phyloP scores from a whole-genome alignment of 2,329 filamentous ascomycete genomes.

The Nannizziopsis arthrosporioides region DNA sequence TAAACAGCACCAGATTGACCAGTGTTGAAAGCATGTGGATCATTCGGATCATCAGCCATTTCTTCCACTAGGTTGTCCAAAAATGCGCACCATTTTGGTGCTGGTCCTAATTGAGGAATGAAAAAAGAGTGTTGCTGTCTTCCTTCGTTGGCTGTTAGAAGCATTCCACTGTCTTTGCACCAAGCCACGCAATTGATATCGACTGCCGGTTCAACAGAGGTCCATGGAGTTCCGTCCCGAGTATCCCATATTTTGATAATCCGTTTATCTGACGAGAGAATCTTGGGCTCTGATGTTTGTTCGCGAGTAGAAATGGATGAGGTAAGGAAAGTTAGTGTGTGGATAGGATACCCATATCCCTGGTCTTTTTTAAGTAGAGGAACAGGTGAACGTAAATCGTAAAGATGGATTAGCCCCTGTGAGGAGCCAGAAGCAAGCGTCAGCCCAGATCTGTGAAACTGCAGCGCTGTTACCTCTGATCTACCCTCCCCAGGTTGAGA shows the following conservation, averaged over 20 bases:
- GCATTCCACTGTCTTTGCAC: slow-evolving; percentile 86
- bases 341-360: slow-evolving; percentile 85
- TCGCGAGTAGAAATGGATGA: slow-evolving; percentile 59
- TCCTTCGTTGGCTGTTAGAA: slow-evolving; percentile 93
- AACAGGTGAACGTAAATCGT: slow-evolving; percentile 77
- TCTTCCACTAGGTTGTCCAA: slow-evolving; percentile 96
- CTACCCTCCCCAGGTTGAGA: slow-evolving; percentile 30
- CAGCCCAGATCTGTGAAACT: slow-evolving; percentile 74
- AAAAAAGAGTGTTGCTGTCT: slow-evolving; percentile 92
- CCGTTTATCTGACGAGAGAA: slow-evolving; percentile 82
- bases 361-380: slow-evolving; percentile 87
- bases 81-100: slow-evolving; percentile 92
- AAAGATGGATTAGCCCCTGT: slow-evolving; percentile 75
- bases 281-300: slow-evolving; percentile 56
- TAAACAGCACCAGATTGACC: slow-evolving; percentile 61
- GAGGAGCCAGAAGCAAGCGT: slow-evolving; percentile 81
- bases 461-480: slow-evolving; percentile 68
- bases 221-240: slow-evolving; percentile 74
- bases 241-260: slow-evolving; percentile 97
- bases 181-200: slow-evolving; percentile 92
- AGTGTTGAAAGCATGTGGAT: slow-evolving; percentile 44
- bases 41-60: slow-evolving; percentile 73
- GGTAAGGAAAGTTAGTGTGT: slow-evolving; percentile 60
- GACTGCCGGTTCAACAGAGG: slow-evolving; percentile 84
- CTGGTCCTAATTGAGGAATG: slow-evolving; percentile 82